These are phyloP conservation scores for Plasmodium cynomolgi DNA, from an alignment of 169 alveolate genomes.

Conservation along the genomic window DNA sequence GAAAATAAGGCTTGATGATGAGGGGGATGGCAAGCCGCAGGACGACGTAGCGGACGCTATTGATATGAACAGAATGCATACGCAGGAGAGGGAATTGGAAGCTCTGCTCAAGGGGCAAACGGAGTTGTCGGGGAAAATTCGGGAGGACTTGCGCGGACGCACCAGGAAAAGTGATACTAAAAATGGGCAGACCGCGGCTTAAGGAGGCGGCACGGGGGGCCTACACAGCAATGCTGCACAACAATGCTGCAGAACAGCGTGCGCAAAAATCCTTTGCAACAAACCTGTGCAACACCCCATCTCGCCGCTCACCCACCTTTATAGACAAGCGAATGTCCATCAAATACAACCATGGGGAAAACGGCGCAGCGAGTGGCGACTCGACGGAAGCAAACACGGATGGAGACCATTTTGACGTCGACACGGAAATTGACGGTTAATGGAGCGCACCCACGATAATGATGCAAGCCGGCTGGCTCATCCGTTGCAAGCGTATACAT, in stretches of 20 bases:
- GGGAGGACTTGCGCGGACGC: conserved; percentile 20
- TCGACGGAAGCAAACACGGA: neutral
- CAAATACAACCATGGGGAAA: conserved; percentile 16
- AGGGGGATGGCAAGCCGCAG: neutral
- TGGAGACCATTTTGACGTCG: conserved; percentile 14
- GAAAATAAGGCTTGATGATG: conserved; percentile 14
- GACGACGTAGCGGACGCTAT: neutral
- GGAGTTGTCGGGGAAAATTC: conserved; percentile 10
- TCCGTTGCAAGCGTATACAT: neutral
- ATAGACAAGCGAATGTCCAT: conserved; percentile 25
- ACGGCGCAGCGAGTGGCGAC: neutral
- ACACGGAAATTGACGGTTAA: conserved; percentile 47
- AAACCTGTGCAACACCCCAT: neutral
- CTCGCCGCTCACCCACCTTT: neutral
- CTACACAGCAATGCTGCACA: neutral
- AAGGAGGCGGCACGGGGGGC: neutral
- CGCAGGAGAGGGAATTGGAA: conserved; percentile 14
- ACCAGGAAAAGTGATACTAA: conserved; percentile 11
- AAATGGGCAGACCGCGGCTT: neutral
- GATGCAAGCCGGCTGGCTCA: neutral
- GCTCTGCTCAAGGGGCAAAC: conserved; percentile 15
- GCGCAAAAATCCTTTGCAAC: neutral
- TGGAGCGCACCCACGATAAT: neutral
- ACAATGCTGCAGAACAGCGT: neutral
- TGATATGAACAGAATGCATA: conserved; percentile 32